Evolutionary conservation across 192 early-diverging fungal genomes (phyloP), one percentile per base, ranked within the genome.

Genomic region (Obelidium mucronatum): DNA sequence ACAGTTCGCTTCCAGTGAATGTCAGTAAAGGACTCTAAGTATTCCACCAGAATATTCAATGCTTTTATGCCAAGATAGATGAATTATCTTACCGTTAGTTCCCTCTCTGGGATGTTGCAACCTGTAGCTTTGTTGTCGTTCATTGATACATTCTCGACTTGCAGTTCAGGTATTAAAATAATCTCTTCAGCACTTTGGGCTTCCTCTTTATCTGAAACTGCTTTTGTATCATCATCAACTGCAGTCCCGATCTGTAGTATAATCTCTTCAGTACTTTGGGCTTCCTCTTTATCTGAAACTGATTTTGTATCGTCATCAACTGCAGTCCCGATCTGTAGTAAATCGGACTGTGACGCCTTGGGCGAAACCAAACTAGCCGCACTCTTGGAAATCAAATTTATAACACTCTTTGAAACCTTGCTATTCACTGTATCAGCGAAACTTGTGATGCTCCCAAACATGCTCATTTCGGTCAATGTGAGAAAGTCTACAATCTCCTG

Each of bases 401-500:
- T 54, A 1, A 65, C 40, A 54, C 70, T 75, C 40, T 71, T 68
- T 40, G 72, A 60, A 63, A 64, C 67, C 31, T 77, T 51, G 17
- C 28, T 8, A 11, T 51, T 51, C 4, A 13, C 39, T 31, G 42
- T 51, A 24, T 62, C 60, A 30, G 62, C 60, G 62, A 74, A 74
- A 40, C 40, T 63, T 24, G 60, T 60, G 62, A 74, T 60, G 34
- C 72, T 74, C 40, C 72, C 72, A 63, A 74, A 74, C 72, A 74
- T 81, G 5, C 60, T 40, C 26, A 73, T n/a, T 48, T 75, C 77
- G 22, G 77, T 78, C 31, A 74, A 35, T 1, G 68, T 78, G 26
- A 80, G 79, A 4, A 80, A 62, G 40, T 83, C 77, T 22, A 78
- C 33, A 24, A 73, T 40, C 22, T 78, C 72, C 51, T 74, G 39